Conservation (phyloP, 2,329 filamentous ascomycete genomes). For the Tympanopsis confertula region DNA sequence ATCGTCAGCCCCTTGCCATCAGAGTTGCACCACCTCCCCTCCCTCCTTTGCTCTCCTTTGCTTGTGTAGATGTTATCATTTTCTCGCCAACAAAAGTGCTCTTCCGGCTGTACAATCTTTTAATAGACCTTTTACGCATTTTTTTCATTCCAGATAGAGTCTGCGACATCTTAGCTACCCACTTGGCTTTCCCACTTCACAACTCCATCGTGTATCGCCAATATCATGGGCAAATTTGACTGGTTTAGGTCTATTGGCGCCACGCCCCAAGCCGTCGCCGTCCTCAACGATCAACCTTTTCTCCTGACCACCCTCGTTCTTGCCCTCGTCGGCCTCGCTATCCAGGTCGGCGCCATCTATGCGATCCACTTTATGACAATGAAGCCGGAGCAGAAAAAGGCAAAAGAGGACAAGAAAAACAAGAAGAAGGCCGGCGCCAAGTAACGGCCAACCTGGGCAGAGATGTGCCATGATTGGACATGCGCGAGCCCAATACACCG, state of each 20-base stretch:
- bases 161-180: too few species aligned
- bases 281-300: slow-evolving; percentile 48
- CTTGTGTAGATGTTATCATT: too few species aligned
- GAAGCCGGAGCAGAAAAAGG: slow-evolving; percentile 48
- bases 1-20: too few species aligned
- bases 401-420: slow-evolving; percentile 29
- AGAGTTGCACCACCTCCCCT: too few species aligned
- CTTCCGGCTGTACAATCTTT: too few species aligned
- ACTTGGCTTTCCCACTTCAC: neutral
- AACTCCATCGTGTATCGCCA: neutral
- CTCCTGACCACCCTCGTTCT: slow-evolving; percentile 45
- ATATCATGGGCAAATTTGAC: slow-evolving; percentile 38
- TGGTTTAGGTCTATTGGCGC: slow-evolving; percentile 45
- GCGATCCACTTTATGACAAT: slow-evolving; percentile 48
- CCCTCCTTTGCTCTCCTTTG: too few species aligned
- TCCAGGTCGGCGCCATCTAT: slow-evolving; percentile 36
- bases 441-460: too few species aligned
- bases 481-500: too few species aligned
- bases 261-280: slow-evolving; percentile 43
- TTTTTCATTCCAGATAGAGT: too few species aligned
- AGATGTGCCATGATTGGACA: too few species aligned
- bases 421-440: slow-evolving; percentile 20
- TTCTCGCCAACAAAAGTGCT: too few species aligned
- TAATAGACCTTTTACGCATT: too few species aligned
- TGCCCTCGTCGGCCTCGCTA: slow-evolving; percentile 34